Base-by-base conservation (phyloP, 805 yeast species). In the Wickerhamiella brachini region DNA sequence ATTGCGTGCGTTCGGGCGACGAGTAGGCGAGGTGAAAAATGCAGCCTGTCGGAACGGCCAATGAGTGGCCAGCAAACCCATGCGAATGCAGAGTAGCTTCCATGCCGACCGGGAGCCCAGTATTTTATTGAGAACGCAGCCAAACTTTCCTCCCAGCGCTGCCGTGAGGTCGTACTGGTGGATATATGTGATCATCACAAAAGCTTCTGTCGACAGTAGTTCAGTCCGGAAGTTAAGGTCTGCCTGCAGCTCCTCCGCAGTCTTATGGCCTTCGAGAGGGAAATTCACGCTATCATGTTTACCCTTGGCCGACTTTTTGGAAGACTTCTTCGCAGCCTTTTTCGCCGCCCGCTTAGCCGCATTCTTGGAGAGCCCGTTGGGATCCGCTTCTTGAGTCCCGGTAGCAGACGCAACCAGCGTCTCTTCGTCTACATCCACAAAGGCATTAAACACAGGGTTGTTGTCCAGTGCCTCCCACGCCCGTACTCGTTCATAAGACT, bases 11-110 rank as follows among this genome's bases (percentile, higher is more conserved):
- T 70, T 67, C 2, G 74, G 73, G 51, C 66, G 64, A 50, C 60
- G 64, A 5, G 72, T 64, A 13, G 67, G 63, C n/a, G 70, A 56
- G 20, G 70, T 65, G 53, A 65, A 71, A 53, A 70, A 67, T 24
- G 68, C 66, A 6, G 72, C 57, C 52, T 71, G 66, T 9, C 71
- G 60, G 56, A 71, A 71, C 12, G 75, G 75, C 75, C 74, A 71
- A 56, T 71, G 75, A 48, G 71, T 70, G 1, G 70, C 74, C 24
- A 71, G 51, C 20, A 71, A 60, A 1, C 74, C 74, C 61, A 71
- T 57, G 18, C 70, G 62, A n/a, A 71, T 64, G 39, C 68, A 64
- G 15, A 69, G 53, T 10, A 68, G 55, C 55, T 66, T 65, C 51
- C 58, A 57, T 2, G 51, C 56, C 1, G 72, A 66, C 7, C 61